phyloP scores from a whole-genome alignment of 2,329 filamentous ascomycete genomes.

The Calonectria fujianensis region DNA sequence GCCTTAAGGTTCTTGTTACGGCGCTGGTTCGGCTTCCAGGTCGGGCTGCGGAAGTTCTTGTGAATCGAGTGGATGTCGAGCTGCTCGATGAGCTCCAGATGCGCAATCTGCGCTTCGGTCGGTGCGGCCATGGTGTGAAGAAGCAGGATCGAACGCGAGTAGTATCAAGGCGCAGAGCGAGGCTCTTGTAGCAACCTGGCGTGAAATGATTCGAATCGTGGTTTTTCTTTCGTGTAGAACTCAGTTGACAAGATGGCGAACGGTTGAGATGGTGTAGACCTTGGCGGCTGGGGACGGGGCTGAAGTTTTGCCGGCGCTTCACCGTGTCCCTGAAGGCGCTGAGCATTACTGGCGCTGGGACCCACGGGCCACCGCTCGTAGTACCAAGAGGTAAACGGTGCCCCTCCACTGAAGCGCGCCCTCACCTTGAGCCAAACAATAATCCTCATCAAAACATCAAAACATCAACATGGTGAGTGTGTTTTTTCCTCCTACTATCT shows the following conservation, averaged over 20 bases:
- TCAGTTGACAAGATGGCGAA: neutral
- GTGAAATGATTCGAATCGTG: neutral
- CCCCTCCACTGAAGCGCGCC: conserved; percentile 36
- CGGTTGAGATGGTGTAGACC: neutral
- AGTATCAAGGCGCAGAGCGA: neutral
- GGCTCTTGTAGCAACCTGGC: neutral
- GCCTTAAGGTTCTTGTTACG: conserved; percentile 99
- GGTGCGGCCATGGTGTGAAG: conserved; percentile 72
- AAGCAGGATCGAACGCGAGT: neutral
- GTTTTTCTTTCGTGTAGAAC: neutral
- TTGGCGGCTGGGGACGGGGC: conserved; percentile 35
- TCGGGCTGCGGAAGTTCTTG: conserved; percentile 91
- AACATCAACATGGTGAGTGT: conserved; percentile 34
- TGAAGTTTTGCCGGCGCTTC: conserved; percentile 58
- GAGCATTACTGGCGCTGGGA: conserved; percentile 38
- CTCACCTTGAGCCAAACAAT: conserved; percentile 2
- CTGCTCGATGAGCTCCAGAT: conserved; percentile 90
- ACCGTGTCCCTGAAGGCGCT: conserved; percentile 53
- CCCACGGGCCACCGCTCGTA: conserved; percentile 8
- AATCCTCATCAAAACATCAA: conserved; percentile 13
- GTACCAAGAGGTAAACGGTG: conserved; percentile 49
- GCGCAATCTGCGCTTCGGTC: conserved; percentile 84
- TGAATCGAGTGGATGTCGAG: conserved; percentile 92
- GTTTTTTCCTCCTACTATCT: neutral
- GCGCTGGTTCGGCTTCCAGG: conserved; percentile 94